Evolutionary conservation across 2,329 filamentous ascomycete genomes (phyloP).

Genomic region (Penicillium polonicum): DNA sequence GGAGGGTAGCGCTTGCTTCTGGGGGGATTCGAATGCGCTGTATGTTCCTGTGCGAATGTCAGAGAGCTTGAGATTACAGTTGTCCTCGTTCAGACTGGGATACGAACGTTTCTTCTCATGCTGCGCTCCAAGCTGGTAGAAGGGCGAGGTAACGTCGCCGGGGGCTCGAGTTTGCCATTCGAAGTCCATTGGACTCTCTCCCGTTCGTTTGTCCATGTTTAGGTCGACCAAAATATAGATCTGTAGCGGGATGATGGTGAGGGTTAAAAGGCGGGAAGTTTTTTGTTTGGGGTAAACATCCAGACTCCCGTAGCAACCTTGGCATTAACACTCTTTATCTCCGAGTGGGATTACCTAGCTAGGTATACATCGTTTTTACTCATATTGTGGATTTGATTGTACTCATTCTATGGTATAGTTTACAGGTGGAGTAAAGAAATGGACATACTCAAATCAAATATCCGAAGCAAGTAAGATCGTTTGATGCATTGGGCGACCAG

Average conservation of each 20-base stretch:
- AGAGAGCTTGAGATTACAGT: constrained; percentile 4
- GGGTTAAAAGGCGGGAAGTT: constrained; percentile 16
- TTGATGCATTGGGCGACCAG: constrained; percentile 14
- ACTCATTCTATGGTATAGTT: neutral
- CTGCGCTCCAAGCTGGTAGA: constrained; percentile 48
- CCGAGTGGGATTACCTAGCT: neutral
- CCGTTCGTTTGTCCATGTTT: constrained; percentile 41
- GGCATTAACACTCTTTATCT: constrained; percentile 9
- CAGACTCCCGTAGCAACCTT: constrained; percentile 18
- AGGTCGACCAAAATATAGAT: constrained; percentile 3
- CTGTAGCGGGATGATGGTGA: constrained; percentile 9
- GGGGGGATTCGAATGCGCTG: constrained; percentile 46
- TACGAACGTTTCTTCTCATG: constrained; percentile 47
- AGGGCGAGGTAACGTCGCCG: constrained; percentile 48
- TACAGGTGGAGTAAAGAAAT: neutral
- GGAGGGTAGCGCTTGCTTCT: constrained; percentile 49
- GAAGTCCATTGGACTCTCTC: constrained; percentile 53
- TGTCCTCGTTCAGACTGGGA: neutral
- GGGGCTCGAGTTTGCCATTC: constrained; percentile 49
- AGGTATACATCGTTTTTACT: neutral
- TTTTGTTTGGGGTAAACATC: constrained; percentile 27
- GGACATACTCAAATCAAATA: neutral
- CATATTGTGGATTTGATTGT: neutral
- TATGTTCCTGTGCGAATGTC: constrained; percentile 35
- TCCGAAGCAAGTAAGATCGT: neutral